A percentile compares a stretch with the other conserved stretches of the same genome.
These are phyloP conservation scores for Vanderwaltozyma verrucispora DNA, from an alignment of 805 yeast species.

Conservation along the genomic window DNA sequence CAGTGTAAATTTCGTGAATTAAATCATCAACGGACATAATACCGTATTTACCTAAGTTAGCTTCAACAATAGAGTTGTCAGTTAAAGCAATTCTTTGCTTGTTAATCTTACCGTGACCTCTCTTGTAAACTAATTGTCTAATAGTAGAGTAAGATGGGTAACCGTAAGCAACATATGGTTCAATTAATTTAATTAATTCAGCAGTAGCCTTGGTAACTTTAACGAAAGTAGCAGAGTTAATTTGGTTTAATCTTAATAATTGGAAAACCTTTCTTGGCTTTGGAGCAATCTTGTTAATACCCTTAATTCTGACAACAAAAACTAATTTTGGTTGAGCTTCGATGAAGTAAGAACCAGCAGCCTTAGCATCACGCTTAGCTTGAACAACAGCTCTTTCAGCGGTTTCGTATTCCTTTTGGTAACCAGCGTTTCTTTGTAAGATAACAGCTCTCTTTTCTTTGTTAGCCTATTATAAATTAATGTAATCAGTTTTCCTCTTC, in stretches of 20 bases:
- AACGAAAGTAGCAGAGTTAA: constrained; percentile 91
- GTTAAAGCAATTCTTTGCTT: constrained; percentile 87
- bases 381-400: constrained; percentile 80
- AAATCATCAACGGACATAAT: constrained; percentile 84
- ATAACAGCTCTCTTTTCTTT: constrained; percentile 55
- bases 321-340: constrained; percentile 92
- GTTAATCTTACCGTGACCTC: constrained; percentile 96
- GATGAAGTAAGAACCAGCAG: constrained; percentile 88
- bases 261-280: constrained; percentile 98
- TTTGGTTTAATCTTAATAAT: constrained; percentile 85
- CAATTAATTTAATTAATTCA: constrained; percentile 87
- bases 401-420: constrained; percentile 87
- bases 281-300: constrained; percentile 97
- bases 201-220: constrained; percentile 92
- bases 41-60: constrained; percentile 84
- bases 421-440: constrained; percentile 93
- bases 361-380: constrained; percentile 91
- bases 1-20: constrained; percentile 92
- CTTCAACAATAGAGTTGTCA: constrained; percentile 85
- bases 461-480: constrained; percentile 31
- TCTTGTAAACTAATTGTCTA: constrained; percentile 91
- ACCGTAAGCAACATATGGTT: constrained; percentile 96
- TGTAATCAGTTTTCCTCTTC: not conserved
- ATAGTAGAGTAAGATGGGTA: constrained; percentile 89
- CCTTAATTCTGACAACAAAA: constrained; percentile 97